phyloP scores from a whole-genome alignment of 2,329 filamentous ascomycete genomes.

The Trichophyton simii region DNA sequence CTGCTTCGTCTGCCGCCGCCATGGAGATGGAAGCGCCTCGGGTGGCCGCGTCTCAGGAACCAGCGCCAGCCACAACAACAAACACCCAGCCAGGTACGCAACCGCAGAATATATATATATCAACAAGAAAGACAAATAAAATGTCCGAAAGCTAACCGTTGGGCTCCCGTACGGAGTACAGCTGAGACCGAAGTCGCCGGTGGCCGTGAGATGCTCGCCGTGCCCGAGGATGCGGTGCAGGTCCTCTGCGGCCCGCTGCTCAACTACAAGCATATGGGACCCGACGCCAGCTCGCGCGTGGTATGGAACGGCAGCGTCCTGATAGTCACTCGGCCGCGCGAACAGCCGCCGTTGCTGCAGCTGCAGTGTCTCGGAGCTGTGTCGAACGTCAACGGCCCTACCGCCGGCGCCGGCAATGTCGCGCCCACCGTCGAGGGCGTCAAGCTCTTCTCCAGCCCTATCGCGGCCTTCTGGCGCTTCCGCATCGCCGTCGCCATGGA shows the following conservation, averaged over 20 bases:
- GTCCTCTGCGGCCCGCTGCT: conserved; percentile 38
- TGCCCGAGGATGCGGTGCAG: conserved; percentile 14
- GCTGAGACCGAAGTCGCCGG: background rate
- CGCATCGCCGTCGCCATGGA: conserved; percentile 51
- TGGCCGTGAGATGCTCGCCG: background rate
- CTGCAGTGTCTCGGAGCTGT: conserved; percentile 27
- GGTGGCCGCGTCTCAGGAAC: background rate
- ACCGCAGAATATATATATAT: background rate
- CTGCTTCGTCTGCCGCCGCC: background rate
- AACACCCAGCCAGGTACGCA: background rate
- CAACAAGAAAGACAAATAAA: background rate
- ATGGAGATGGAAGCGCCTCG: background rate
- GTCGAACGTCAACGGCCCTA: conserved; percentile 11
- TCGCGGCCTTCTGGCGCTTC: conserved; percentile 49
- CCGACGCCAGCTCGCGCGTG: conserved; percentile 20
- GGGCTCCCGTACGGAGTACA: background rate
- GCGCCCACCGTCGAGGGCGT: conserved; percentile 32
- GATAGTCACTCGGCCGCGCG: conserved; percentile 64
- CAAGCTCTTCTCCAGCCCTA: conserved; percentile 48
- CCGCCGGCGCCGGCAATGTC: conserved; percentile 9
- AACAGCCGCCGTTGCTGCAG: conserved; percentile 47
- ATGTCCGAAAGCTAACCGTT: background rate
- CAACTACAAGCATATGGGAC: conserved; percentile 36
- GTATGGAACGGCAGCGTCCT: conserved; percentile 76
- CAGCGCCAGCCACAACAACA: background rate